These are phyloP conservation scores for Juncus inflexus DNA, from an alignment of 176 grass and related monocot species.

Conservation along the genomic window DNA sequence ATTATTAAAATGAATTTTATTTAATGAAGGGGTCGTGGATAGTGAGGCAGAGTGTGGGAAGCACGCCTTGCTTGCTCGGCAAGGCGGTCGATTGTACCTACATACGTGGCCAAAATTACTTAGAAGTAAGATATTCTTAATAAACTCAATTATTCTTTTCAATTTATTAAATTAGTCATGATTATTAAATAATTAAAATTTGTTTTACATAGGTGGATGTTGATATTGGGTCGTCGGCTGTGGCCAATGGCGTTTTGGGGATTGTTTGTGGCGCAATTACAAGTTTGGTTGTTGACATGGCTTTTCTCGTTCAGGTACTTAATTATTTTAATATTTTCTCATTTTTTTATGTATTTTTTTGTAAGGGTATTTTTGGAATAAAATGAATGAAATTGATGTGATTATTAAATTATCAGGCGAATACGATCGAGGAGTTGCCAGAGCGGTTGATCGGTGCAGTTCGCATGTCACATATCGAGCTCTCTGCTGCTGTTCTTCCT, in stretches of 20 bases:
- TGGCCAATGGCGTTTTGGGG: constrained; percentile 92
- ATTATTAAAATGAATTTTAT: too few species aligned
- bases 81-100: constrained; percentile 95
- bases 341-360: constrained; percentile 7
- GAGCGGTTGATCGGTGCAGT: constrained; percentile 79
- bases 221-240: constrained; percentile 93
- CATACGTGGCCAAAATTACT: constrained; percentile 70
- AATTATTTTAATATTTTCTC: background rate
- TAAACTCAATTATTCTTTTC: background rate
- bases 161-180: background rate
- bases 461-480: constrained; percentile 65
- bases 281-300: constrained; percentile 82
- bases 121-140: constrained; percentile 62
- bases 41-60: constrained; percentile 89
- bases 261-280: constrained; percentile 91
- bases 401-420: constrained; percentile 46
- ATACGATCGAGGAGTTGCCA: constrained; percentile 72
- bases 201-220: constrained; percentile 64
- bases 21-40: constrained; percentile 94
- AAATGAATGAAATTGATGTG: background rate
- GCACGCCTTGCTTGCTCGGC: constrained; percentile 79
- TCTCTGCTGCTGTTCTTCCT: constrained; percentile 45
- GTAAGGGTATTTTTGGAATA: background rate
- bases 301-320: constrained; percentile 96
- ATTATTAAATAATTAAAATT: background rate